Percentiles rank a stretch among this genome's conserved stretches.
phyloP scores from a whole-genome alignment of 2,329 filamentous ascomycete species.

The Neopestalotiopsis sp. region DNA sequence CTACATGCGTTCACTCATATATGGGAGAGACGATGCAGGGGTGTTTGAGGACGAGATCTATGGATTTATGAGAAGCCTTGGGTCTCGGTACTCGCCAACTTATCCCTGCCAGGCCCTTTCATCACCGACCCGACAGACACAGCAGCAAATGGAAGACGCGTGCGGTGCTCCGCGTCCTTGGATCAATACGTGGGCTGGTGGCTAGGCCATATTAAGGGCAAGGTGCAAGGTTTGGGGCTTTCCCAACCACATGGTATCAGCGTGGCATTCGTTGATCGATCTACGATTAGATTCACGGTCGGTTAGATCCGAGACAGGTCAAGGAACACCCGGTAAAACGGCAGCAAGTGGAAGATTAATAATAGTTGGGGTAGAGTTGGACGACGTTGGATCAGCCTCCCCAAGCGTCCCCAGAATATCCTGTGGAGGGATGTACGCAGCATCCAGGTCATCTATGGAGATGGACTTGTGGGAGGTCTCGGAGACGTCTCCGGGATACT shows the following conservation, averaged over 20 bases:
- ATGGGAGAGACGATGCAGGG: not conserved
- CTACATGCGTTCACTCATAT: not conserved
- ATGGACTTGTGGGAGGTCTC: not conserved
- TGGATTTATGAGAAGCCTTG: not conserved
- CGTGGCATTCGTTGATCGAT: not conserved
- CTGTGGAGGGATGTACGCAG: not conserved
- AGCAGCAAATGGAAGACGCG: not conserved
- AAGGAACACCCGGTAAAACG: not conserved
- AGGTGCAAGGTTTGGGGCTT: not conserved
- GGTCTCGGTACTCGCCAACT: not conserved
- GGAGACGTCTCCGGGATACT: not conserved
- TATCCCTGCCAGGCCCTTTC: not conserved
- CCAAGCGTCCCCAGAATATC: not conserved
- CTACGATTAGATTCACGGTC: not conserved
- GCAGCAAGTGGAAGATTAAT: not conserved
- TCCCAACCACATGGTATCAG: not conserved
- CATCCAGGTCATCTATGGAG: not conserved
- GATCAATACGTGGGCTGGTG: not conserved
- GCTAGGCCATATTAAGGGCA: not conserved
- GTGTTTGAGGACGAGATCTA: not conserved
- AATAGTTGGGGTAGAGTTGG: not conserved
- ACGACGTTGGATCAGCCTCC: not conserved
- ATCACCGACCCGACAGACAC: not conserved
- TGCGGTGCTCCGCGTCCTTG: not conserved
- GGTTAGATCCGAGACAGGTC: slow-evolving; percentile 10